A percentile compares a stretch with the other conserved stretches of the same genome.
phyloP scores from a whole-genome alignment of 1,284 basidiomycete species.

The Naganishia sp. region DNA sequence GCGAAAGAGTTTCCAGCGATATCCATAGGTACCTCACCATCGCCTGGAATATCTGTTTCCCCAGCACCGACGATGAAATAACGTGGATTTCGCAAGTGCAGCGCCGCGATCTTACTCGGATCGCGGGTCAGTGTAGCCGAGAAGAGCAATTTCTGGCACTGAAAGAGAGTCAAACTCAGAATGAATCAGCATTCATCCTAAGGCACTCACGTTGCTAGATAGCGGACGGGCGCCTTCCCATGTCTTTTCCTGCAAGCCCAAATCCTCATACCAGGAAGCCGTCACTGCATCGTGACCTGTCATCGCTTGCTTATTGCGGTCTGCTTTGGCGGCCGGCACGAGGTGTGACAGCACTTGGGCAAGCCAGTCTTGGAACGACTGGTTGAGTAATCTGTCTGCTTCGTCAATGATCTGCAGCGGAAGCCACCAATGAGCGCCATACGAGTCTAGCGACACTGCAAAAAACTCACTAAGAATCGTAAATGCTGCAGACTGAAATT shows the following conservation, averaged over 20 bases:
- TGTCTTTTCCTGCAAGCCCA: constrained; percentile 34
- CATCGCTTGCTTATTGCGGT: constrained; percentile 4
- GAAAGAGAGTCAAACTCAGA: constrained; percentile 45
- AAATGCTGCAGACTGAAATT: constrained; percentile 93
- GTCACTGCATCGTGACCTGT: constrained; percentile 56
- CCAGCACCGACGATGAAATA: constrained; percentile 80
- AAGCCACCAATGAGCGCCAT: constrained; percentile 2
- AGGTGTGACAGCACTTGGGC: constrained; percentile 73
- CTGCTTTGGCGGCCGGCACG: constrained; percentile 52
- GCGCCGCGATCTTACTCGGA: constrained; percentile 82
- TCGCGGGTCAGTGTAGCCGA: constrained; percentile 94
- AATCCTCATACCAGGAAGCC: constrained; percentile 51
- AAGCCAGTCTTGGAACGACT: constrained; percentile 96
- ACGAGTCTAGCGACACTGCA: not conserved
- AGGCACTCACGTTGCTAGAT: constrained; percentile 30
- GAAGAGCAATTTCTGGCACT: constrained; percentile 94
- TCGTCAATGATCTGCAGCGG: constrained; percentile 83
- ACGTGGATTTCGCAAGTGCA: constrained; percentile 76
- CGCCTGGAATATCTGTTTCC: constrained; percentile 15
- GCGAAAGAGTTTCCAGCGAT: constrained; percentile 74
- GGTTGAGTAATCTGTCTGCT: constrained; percentile 89
- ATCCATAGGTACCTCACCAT: constrained; percentile 51
- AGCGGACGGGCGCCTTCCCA: constrained; percentile 36
- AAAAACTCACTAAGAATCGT: constrained; percentile 71
- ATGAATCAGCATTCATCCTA: not conserved